phyloP scores from a whole-genome alignment of 768 basidiomycete genomes.

The Amanita inopinata region DNA sequence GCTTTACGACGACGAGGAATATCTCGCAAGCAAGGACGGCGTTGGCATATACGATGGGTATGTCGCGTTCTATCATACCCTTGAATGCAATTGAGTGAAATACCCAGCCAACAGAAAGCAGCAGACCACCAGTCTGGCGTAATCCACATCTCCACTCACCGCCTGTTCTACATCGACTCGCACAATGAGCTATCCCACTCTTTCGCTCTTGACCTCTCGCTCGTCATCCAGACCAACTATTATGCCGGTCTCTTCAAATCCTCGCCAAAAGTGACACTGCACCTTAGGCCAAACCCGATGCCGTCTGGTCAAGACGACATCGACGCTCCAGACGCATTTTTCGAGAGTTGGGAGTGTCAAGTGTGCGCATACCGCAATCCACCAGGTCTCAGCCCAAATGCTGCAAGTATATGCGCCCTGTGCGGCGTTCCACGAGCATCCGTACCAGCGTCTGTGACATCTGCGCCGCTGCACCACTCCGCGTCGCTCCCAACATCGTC shows the following conservation, averaged over 20 bases:
- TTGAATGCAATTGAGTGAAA: slow-evolving; percentile 16
- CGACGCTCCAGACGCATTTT: slow-evolving; percentile 19
- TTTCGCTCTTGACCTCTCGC: slow-evolving; percentile 55
- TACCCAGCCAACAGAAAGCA: slow-evolving; percentile 79
- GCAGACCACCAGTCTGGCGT: slow-evolving; percentile 69
- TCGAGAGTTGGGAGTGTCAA: slow-evolving; percentile 71
- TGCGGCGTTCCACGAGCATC: slow-evolving; percentile 69
- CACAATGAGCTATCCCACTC: slow-evolving; percentile 43
- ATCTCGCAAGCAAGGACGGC: slow-evolving; percentile 60
- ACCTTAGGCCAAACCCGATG: slow-evolving; percentile 32
- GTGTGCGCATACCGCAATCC: slow-evolving; percentile 85
- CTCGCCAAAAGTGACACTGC: slow-evolving; percentile 79
- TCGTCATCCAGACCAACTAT: slow-evolving; percentile 69
- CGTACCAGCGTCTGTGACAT: slow-evolving; percentile 17
- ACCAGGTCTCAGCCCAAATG: slow-evolving; percentile 60
- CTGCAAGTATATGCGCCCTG: slow-evolving; percentile 61
- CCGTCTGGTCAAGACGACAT: slow-evolving; percentile 14
- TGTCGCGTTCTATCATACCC: slow-evolving; percentile 18
- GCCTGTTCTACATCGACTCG: slow-evolving; percentile 72
- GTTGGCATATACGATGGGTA: slow-evolving; percentile 94
- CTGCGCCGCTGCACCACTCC: slow-evolving; percentile 23
- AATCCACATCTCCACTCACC: slow-evolving; percentile 68
- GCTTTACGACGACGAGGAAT: slow-evolving; percentile 73
- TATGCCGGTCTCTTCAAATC: slow-evolving; percentile 88
- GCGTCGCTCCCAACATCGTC: slow-evolving; percentile 33